These are phyloP conservation scores for Hippophae gyantsensis DNA, from an alignment of 306 rosid genomes.

Conservation along the genomic window DNA sequence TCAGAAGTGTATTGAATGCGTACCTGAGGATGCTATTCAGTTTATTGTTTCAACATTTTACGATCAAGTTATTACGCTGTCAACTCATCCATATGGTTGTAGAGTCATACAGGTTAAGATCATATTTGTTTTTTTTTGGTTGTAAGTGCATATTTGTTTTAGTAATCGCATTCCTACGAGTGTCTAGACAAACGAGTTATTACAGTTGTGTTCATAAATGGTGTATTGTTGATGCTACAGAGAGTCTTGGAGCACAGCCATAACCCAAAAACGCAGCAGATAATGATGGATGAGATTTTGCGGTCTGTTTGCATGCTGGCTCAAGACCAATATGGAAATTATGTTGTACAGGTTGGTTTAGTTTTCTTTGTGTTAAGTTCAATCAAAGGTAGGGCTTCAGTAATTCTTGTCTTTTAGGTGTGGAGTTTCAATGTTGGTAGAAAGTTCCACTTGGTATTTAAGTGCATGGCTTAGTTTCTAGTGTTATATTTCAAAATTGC, in stretches of 20 bases:
- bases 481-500: no score
- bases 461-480: no score
- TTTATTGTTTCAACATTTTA: conserved; percentile 80
- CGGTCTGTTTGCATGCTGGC: conserved; percentile 79
- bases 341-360: conserved; percentile 73
- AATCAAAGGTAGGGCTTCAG: no score
- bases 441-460: no score
- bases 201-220: neutral
- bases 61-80: conserved; percentile 80
- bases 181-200: neutral
- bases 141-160: neutral
- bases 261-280: conserved; percentile 52
- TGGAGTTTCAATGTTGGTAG: neutral
- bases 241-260: conserved; percentile 90
- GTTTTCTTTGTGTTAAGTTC: neutral
- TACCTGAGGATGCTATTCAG: conserved; percentile 74
- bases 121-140: neutral
- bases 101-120: conserved; percentile 78
- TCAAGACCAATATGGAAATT: conserved; percentile 95
- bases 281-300: conserved; percentile 88
- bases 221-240: conserved; percentile 27
- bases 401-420: neutral
- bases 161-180: neutral
- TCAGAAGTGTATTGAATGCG: conserved; percentile 94
- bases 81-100: conserved; percentile 98